These are phyloP conservation scores for Erodium trifolium DNA, from an alignment of 441 rosid species.

Conservation along the genomic window DNA sequence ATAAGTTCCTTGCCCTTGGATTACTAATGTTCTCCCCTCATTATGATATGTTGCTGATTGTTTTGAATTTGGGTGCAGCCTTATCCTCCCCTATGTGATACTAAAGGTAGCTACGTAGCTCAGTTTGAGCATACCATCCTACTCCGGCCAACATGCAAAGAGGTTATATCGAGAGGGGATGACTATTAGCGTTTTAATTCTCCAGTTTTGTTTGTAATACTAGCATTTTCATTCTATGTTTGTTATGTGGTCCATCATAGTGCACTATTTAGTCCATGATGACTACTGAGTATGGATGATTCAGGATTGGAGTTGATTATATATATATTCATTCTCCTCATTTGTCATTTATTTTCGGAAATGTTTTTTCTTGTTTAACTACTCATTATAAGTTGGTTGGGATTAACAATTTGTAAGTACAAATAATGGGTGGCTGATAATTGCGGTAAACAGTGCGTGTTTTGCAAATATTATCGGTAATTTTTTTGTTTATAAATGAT, in stretches of 20 bases:
- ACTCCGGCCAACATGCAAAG: slow-evolving; percentile 94
- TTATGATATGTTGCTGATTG: background rate
- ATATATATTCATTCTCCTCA: too few relatives aligned
- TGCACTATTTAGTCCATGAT: background rate
- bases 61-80: slow-evolving; percentile 40
- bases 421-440: too few relatives aligned
- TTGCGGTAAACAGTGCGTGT: too few relatives aligned
- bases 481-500: too few relatives aligned
- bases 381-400: too few relatives aligned
- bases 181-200: slow-evolving; percentile 39
- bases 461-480: too few relatives aligned
- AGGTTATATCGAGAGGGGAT: slow-evolving; percentile 84
- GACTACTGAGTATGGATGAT: background rate
- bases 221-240: background rate
- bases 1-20: background rate
- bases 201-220: slow-evolving; percentile 13
- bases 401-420: too few relatives aligned
- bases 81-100: slow-evolving; percentile 79
- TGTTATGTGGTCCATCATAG: background rate
- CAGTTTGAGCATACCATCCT: slow-evolving; percentile 91
- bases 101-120: slow-evolving; percentile 83
- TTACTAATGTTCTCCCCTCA: background rate
- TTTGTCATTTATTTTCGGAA: too few relatives aligned
- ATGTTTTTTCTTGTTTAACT: too few relatives aligned
- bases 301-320: background rate